Base-by-base conservation (phyloP, 352 stramenopile species). In the Pythium dissimile region DNA sequence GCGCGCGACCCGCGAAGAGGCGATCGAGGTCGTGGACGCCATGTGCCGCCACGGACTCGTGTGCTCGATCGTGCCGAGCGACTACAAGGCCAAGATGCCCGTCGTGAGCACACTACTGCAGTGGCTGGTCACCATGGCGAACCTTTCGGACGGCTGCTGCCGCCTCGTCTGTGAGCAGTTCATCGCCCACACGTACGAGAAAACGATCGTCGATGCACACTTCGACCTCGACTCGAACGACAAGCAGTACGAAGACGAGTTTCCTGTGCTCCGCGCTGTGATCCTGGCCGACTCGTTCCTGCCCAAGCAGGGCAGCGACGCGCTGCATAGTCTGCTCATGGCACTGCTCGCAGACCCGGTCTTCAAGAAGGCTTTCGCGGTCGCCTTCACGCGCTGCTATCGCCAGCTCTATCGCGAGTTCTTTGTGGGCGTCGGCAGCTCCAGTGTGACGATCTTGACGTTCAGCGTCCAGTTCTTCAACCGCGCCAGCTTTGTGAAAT, bases 401-500 rank as follows among this genome's bases (percentile, higher is more conserved):
- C 83, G 78, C 23, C 77, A 86, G 45, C 46, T 94, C 21, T 94
- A 91, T 74, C 77, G 72, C 48, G 82, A 94, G 47, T 89, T 88
- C 47, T 76, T 80, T 2, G 66, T 77, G 0, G 84, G 84, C 27
- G 68, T 91, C n/a, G 84, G 84, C 18, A 90, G 71, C 28, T 83
- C 78, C 18, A 85, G 65, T 11, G 97, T 97, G 49, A 98, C 89
- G 23, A 95, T 95, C 57, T 69, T 96, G 37, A 80, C 82, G 20
- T 92, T 99, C 43, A 94, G 80, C 30, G 97, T 99, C 5, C 97
- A 99, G 71, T 99, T 99, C 59, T 89, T 99, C 59, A 99, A 99
- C 67, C 90, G 97, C n/a, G 88, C 94, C 27, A 97, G 89, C 7
- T 99, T 99, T 71, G 96, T 99, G 16, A 85, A 86, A 60, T 71